A percentile compares a stretch with the other conserved stretches of the same genome.
These are phyloP conservation scores for Forsythia suspensa DNA, from an alignment of 257 asterid genomes.

Conservation along the genomic window DNA sequence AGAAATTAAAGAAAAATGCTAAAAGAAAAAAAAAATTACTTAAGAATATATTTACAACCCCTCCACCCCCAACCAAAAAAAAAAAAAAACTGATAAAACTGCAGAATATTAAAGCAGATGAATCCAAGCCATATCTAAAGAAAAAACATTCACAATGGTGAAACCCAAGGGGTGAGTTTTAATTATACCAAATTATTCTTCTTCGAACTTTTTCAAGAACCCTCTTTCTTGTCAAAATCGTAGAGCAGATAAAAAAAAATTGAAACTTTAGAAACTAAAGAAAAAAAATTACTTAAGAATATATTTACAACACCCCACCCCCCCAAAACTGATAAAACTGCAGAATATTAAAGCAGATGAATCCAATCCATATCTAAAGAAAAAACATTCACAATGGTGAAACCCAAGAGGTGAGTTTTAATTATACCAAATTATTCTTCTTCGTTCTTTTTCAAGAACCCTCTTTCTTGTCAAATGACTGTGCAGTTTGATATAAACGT, in stretches of 20 bases:
- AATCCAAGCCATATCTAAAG: neutral
- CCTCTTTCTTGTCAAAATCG: constrained; percentile 3
- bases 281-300: neutral
- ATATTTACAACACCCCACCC: neutral
- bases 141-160: neutral
- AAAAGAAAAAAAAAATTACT: neutral
- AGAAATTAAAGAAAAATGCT: neutral
- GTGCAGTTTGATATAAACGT: neutral
- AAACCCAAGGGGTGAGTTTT: neutral
- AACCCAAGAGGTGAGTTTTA: neutral
- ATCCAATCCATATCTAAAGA: neutral
- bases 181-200: neutral
- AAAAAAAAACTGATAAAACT: neutral
- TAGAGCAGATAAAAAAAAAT: neutral
- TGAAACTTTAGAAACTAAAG: neutral
- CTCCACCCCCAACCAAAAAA: neutral
- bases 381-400: neutral
- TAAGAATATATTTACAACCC: neutral
- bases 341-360: neutral
- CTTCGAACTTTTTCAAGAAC: neutral
- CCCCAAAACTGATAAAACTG: neutral
- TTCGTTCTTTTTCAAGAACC: neutral
- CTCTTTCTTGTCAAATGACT: neutral
- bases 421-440: neutral
- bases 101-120: neutral